Percentiles rank a stretch among this genome's conserved stretches.
Conservation (phyloP, 495 filamentous ascomycete species). For the Hypoxylon lenormandii region DNA sequence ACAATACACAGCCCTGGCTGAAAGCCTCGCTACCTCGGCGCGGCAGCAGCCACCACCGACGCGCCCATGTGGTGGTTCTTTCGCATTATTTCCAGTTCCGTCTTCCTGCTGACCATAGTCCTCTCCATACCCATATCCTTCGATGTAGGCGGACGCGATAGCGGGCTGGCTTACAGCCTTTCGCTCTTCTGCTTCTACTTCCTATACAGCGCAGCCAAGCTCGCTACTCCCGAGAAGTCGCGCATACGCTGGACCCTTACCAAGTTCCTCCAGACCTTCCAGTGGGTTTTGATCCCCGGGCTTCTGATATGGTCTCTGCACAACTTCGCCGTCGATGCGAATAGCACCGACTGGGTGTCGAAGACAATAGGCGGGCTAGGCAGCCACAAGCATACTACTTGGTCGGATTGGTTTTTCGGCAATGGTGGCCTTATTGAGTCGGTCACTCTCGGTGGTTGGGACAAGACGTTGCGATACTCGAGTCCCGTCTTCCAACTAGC, state of each 20-base stretch:
- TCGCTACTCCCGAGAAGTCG: slow-evolving; percentile 83
- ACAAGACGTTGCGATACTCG: slow-evolving; percentile 87
- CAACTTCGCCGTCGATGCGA: slow-evolving; percentile 88
- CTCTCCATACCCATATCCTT: slow-evolving; percentile 95
- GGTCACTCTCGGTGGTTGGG: slow-evolving; percentile 85
- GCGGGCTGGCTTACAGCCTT: slow-evolving; percentile 90
- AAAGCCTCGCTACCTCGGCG: slow-evolving; percentile 52
- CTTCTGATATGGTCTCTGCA: slow-evolving; percentile 94
- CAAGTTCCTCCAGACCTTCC: slow-evolving; percentile 73
- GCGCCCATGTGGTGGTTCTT: slow-evolving; percentile 76
- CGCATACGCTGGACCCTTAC: slow-evolving; percentile 77
- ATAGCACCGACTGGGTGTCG: slow-evolving; percentile 80
- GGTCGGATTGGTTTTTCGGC: slow-evolving; percentile 86
- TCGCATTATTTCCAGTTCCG: slow-evolving; percentile 74
- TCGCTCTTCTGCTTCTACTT: slow-evolving; percentile 89
- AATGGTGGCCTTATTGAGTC: slow-evolving; percentile 80
- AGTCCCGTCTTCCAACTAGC: slow-evolving; percentile 94
- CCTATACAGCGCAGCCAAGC: slow-evolving; percentile 80
- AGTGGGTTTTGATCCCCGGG: slow-evolving; percentile 84
- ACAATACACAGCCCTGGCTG: slow-evolving; percentile 44
- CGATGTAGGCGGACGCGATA: slow-evolving; percentile 94
- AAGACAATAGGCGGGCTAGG: slow-evolving; percentile 74
- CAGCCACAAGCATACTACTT: slow-evolving; percentile 71
- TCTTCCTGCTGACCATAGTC: slow-evolving; percentile 88
- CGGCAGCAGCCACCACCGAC: slow-evolving; percentile 53